phyloP scores from a whole-genome alignment of 1,284 basidiomycete species.

The Irpex lacteus region DNA sequence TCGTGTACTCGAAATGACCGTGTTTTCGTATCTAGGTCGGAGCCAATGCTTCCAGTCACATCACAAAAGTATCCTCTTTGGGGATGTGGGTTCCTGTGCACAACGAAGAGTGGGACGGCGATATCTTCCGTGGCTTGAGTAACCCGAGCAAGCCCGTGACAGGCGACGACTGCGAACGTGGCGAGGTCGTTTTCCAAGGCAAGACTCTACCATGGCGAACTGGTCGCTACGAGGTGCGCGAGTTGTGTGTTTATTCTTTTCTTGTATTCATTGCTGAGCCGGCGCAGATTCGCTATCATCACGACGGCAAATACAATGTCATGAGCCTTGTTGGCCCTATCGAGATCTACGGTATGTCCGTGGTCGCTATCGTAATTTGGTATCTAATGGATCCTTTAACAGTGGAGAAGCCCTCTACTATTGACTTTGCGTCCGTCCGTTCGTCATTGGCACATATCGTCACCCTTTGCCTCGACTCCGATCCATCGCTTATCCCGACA shows the following conservation, averaged over 20 bases:
- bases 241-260: slow-evolving; percentile 4
- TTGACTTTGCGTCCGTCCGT: slow-evolving; percentile 66
- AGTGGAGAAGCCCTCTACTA: slow-evolving; percentile 67
- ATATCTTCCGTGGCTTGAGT: slow-evolving; percentile 61
- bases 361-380: not conserved
- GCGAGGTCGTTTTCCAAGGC: slow-evolving; percentile 75
- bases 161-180: slow-evolving; percentile 48
- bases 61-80: slow-evolving; percentile 85
- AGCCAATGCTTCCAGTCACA: slow-evolving; percentile 77
- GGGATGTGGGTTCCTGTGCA: slow-evolving; percentile 94
- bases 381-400: slow-evolving; percentile 13
- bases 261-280: not conserved
- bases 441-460: slow-evolving; percentile 74
- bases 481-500: slow-evolving; percentile 77
- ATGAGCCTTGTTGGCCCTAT: slow-evolving; percentile 82
- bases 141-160: slow-evolving; percentile 29
- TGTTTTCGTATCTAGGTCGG: slow-evolving; percentile 56
- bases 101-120: slow-evolving; percentile 91
- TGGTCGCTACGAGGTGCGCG: slow-evolving; percentile 83
- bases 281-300: slow-evolving; percentile 75
- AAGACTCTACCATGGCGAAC: slow-evolving; percentile 83
- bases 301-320: slow-evolving; percentile 95
- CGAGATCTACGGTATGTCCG: slow-evolving; percentile 78
- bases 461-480: slow-evolving; percentile 82
- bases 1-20: slow-evolving; percentile 6